phyloP scores from a whole-genome alignment of 78 protist species.

The Cavenderia fasciculata region DNA sequence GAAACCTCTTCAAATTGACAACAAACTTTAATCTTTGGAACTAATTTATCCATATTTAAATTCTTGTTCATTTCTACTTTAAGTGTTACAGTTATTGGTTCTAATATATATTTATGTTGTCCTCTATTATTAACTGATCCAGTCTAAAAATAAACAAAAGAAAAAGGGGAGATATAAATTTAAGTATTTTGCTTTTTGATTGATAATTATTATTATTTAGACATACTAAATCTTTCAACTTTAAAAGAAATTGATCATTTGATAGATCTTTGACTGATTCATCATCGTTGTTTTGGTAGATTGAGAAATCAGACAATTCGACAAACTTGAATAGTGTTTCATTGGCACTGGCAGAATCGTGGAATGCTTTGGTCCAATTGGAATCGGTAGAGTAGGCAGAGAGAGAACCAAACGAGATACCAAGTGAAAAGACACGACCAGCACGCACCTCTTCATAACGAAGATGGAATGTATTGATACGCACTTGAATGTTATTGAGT shows the following conservation, averaged over 20 bases:
- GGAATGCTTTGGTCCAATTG: not conserved
- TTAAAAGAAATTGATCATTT: not conserved
- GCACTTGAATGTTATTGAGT: conserved; percentile 54
- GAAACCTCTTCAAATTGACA: conserved; percentile 63
- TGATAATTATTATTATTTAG: too few species aligned
- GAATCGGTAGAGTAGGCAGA: conserved; percentile 31
- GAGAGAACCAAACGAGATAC: conserved; percentile 65
- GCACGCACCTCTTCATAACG: conserved; percentile 54
- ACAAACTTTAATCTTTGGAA: conserved; percentile 43
- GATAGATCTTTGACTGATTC: not conserved
- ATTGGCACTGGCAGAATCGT: not conserved
- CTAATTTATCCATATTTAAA: conserved; percentile 28
- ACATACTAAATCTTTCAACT: too few species aligned
- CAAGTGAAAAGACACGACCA: conserved; percentile 55
- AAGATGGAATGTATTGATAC: conserved; percentile 53
- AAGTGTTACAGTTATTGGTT: conserved; percentile 50
- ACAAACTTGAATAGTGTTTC: conserved; percentile 53
- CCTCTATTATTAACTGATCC: too few species aligned
- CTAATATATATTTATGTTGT: conserved; percentile 31
- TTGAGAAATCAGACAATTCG: conserved; percentile 49
- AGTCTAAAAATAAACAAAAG: too few species aligned
- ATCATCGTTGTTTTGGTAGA: conserved; percentile 28
- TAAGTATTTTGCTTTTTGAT: too few species aligned
- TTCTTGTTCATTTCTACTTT: conserved; percentile 47
- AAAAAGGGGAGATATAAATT: too few species aligned